Evolutionary conservation across 352 stramenopile species (phyloP).

Genomic region (Saprolegnia diclina): DNA sequence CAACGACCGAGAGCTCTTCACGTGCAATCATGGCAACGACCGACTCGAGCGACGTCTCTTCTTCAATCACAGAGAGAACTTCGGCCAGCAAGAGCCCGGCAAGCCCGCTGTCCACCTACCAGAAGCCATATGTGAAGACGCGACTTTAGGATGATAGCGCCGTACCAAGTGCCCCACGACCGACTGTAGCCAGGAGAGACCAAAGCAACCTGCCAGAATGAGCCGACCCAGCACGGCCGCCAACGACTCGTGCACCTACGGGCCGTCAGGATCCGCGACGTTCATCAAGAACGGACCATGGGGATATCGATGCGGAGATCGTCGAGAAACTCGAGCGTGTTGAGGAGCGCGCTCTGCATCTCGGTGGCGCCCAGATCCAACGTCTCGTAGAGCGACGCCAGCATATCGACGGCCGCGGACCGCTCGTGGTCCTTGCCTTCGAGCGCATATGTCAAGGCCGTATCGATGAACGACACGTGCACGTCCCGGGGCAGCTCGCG

Average conservation of each 20-base stretch:
- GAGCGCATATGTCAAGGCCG: slow-evolving; percentile 59
- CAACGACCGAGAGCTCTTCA: slow-evolving; percentile 57
- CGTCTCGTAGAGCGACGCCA: slow-evolving; percentile 69
- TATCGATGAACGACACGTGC: slow-evolving; percentile 62
- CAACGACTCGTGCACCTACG: slow-evolving; percentile 57
- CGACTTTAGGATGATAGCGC: slow-evolving; percentile 37
- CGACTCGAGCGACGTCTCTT: slow-evolving; percentile 53
- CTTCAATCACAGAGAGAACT: slow-evolving; percentile 63
- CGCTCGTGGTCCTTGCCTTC: slow-evolving; percentile 72
- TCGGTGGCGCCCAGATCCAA: slow-evolving; percentile 56
- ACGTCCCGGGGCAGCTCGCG: slow-evolving; percentile 51
- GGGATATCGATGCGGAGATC: slow-evolving; percentile 84
- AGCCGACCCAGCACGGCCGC: slow-evolving; percentile 66
- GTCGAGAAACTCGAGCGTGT: slow-evolving; percentile 76
- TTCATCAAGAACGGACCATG: slow-evolving; percentile 33
- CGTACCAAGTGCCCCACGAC: slow-evolving; percentile 30
- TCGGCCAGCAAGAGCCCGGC: slow-evolving; percentile 67
- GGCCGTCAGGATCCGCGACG: neutral
- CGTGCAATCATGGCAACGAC: slow-evolving; percentile 73
- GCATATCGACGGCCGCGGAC: slow-evolving; percentile 59
- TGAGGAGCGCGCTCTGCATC: slow-evolving; percentile 63
- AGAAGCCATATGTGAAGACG: neutral
- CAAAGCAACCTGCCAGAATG: slow-evolving; percentile 73
- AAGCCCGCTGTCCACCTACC: slow-evolving; percentile 49
- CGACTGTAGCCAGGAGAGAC: slow-evolving; percentile 73